A percentile compares a stretch with the other conserved stretches of the same genome.
phyloP scores from a whole-genome alignment of 805 yeast genomes.

The Yarrowia hollandica region DNA sequence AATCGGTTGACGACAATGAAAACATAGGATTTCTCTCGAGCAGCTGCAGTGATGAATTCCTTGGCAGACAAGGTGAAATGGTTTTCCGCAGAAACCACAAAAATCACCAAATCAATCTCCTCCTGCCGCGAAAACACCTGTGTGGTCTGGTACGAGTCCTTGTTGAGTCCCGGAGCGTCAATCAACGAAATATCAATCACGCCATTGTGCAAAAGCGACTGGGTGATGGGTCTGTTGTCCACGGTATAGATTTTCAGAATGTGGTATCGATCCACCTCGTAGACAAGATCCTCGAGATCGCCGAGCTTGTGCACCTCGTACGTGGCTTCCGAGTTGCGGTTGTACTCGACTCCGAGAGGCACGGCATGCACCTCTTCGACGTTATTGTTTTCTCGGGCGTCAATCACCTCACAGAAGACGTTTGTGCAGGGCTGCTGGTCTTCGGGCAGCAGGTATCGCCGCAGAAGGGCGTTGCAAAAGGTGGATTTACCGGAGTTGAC shows the following conservation, averaged over 20 bases:
- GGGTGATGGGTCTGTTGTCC: slow-evolving; percentile 65
- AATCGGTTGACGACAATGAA: slow-evolving; percentile 93
- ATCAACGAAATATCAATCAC: slow-evolving; percentile 88
- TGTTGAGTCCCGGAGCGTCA: slow-evolving; percentile 95
- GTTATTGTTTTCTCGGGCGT: slow-evolving; percentile 71
- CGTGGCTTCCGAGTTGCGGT: slow-evolving; percentile 60
- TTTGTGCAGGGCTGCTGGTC: slow-evolving; percentile 98
- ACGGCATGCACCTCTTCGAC: slow-evolving; percentile 94
- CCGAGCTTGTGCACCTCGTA: slow-evolving; percentile 56
- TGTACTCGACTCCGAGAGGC: slow-evolving; percentile 49
- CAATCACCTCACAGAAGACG: slow-evolving; percentile 92
- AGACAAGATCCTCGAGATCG: slow-evolving; percentile 68
- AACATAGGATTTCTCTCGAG: slow-evolving; percentile 85
- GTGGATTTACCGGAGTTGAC: slow-evolving; percentile 95
- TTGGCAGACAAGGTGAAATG: slow-evolving; percentile 92
- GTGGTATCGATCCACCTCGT: slow-evolving; percentile 67
- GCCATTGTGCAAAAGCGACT: slow-evolving; percentile 80
- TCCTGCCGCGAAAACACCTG: slow-evolving; percentile 95
- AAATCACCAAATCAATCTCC: slow-evolving; percentile 92
- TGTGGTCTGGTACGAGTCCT: slow-evolving; percentile 91
- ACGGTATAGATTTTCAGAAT: slow-evolving; percentile 78
- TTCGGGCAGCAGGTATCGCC: slow-evolving; percentile 79
- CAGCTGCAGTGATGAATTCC: slow-evolving; percentile 87
- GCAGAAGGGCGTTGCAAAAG: slow-evolving; percentile 84
- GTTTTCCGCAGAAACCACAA: slow-evolving; percentile 94